These are phyloP conservation scores for Pezicula radicicola DNA, from an alignment of 2,329 filamentous ascomycete species.

Conservation along the genomic window DNA sequence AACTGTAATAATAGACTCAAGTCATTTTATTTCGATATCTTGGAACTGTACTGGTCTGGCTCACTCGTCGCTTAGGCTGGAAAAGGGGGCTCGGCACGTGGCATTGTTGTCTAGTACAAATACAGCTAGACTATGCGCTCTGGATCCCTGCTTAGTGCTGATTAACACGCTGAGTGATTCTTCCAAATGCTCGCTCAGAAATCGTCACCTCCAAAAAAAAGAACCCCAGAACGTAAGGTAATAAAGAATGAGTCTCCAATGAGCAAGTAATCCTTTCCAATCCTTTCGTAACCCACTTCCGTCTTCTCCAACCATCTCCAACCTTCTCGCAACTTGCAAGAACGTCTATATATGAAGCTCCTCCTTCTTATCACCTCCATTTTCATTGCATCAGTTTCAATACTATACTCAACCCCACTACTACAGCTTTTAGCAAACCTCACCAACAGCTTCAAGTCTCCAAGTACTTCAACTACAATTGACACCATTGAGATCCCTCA, in stretches of 20 bases:
- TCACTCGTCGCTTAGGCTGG: no score
- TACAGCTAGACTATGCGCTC: no score
- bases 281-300: background rate
- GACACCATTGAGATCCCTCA: background rate
- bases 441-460: slow-evolving; percentile 1
- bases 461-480: background rate
- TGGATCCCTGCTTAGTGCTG: no score
- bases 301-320: slow-evolving; percentile 2
- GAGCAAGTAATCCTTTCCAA: slow-evolving; percentile 1
- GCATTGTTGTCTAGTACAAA: no score
- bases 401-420: slow-evolving; percentile 7
- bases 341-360: slow-evolving; percentile 11
- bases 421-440: slow-evolving; percentile 3
- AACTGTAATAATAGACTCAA: no score
- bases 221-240: no score
- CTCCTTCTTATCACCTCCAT: slow-evolving; percentile 8
- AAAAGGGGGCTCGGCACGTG: no score
- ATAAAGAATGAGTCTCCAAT: background rate
- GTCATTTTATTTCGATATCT: no score
- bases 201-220: no score
- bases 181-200: no score
- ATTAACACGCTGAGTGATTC: no score
- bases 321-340: background rate
- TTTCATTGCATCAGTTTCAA: slow-evolving; percentile 11
- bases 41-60: no score